Percentiles rank a stretch among this genome's conserved stretches.
Conservation (phyloP, 2,329 filamentous ascomycete species). For the Hortaea werneckii region DNA sequence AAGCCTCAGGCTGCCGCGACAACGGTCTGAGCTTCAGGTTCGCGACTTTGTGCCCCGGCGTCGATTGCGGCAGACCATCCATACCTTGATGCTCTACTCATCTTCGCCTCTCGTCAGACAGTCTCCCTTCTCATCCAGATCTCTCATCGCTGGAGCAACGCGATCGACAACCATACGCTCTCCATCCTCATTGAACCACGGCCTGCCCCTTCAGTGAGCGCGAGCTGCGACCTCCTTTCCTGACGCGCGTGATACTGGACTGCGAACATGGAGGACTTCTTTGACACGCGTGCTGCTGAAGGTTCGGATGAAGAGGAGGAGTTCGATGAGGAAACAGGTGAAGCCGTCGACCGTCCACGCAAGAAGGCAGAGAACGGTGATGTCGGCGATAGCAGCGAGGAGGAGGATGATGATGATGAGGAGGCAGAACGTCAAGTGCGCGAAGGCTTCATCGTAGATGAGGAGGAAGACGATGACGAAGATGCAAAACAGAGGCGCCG, state of each 20-base stretch:
- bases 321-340: conserved; percentile 66
- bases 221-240: conserved; percentile 1
- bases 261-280: conserved; percentile 43
- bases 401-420: conserved; percentile 77
- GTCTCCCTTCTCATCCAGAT: neutral
- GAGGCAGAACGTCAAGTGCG: conserved; percentile 71
- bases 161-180: neutral
- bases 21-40: neutral
- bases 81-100: neutral
- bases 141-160: neutral
- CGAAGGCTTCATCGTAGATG: conserved; percentile 92
- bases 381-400: conserved; percentile 78
- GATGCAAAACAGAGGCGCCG: conserved; percentile 52
- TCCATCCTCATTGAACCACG: neutral
- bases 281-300: conserved; percentile 76
- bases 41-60: neutral
- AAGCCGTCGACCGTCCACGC: conserved; percentile 32
- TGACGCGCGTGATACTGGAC: neutral
- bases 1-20: neutral
- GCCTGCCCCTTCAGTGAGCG: neutral
- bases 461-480: conserved; percentile 65
- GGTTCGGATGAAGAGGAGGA: conserved; percentile 81
- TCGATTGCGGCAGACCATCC: neutral
- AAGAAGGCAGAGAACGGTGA: conserved; percentile 34
- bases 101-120: no score